phyloP scores from a whole-genome alignment of 2,329 filamentous ascomycete genomes.

The Phaeophleospora eucalypticola region DNA sequence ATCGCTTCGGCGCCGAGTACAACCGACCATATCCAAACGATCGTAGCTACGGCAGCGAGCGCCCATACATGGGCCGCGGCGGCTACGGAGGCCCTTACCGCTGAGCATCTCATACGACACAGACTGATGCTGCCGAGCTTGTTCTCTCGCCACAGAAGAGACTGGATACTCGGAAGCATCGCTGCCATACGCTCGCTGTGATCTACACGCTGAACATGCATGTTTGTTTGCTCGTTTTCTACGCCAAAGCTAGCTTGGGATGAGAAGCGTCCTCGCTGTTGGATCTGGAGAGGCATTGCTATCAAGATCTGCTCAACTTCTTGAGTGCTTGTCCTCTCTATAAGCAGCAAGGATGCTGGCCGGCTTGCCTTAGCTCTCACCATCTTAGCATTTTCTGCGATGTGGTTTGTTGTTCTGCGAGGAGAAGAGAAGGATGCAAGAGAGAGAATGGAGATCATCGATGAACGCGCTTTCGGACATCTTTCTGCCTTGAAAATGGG shows the following conservation, averaged over 20 bases:
- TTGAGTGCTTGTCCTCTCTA: conserved; percentile 17
- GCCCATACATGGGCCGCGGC: conserved; percentile 22
- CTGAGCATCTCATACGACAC: conserved; percentile 14
- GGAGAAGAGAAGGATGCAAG: conserved; percentile 4
- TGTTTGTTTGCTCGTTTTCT: conserved; percentile 21
- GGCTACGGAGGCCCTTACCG: conserved; percentile 23
- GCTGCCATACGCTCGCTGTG: conserved; percentile 16
- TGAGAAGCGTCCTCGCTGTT: conserved; percentile 12
- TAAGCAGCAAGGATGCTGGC: conserved; percentile 19
- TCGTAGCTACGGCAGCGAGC: conserved; percentile 6
- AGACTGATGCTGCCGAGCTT: not conserved
- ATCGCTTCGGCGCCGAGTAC: conserved; percentile 21
- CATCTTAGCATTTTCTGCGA: conserved; percentile 20
- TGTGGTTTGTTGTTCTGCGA: conserved; percentile 15
- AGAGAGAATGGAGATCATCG: not conserved
- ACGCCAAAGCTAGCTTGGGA: conserved; percentile 19
- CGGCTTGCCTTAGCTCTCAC: conserved; percentile 15
- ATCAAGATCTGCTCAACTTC: conserved; percentile 17
- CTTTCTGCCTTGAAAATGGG: conserved; percentile 1
- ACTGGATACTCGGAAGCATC: conserved; percentile 8
- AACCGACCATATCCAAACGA: conserved; percentile 14
- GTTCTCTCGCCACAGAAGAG: not conserved
- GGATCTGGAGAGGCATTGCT: conserved; percentile 16
- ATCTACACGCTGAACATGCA: conserved; percentile 22
- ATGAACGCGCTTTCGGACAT: not conserved